Evolutionary conservation across 2,329 filamentous ascomycete species (phyloP), one percentile per base, ranked within the genome.

Genomic region (Cladosporium sp.): DNA sequence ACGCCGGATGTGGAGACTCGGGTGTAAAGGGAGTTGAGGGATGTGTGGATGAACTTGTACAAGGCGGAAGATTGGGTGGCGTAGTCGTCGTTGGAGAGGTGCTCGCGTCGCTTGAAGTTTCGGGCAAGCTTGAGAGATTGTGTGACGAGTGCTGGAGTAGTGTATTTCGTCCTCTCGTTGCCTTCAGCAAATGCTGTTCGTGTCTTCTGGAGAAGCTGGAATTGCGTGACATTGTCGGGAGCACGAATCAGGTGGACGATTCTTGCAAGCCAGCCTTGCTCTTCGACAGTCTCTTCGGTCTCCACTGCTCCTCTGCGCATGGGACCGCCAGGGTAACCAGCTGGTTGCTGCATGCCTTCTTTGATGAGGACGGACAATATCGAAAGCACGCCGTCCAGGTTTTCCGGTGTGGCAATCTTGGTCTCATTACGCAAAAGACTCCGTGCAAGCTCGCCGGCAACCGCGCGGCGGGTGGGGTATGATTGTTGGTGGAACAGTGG

Each of bases 201-300:
- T 2, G 87, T 84, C 67, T 88, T 84, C 75, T 97, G 92, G 24
- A 99, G 80, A 40, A 99, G 83, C 73, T 83, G 62, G 73, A 96
- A 93, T 67, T 99, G 93, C 0, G 86, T 95, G 61, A 96, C 89
- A 63, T 97, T 97, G 65, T 95, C 82, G 30, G 88, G 78, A 39
- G 83, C 87, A 51, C 89, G 79, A 47, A 99, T 82, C 50, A 96
- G 76, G 71, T 99, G 93, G 15, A 96, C 84, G 64, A 99, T 85
- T 60, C 93, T 82, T 30, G 93, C 93, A 48, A 99, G 78, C 90
- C 90, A 96, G 45, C 93, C 93, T 75, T 99, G 93, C 72, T 99
- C 93, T 70, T 99, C 92, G 63, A 97, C 84, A 0, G 92, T 97
- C 73, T 99, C 95, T 55, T 99, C 93, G 1, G 93, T 97, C 74